Evolutionary conservation across 2,329 filamentous ascomycete genomes (phyloP).

Genomic region (Hymenoscyphus fructigenus): DNA sequence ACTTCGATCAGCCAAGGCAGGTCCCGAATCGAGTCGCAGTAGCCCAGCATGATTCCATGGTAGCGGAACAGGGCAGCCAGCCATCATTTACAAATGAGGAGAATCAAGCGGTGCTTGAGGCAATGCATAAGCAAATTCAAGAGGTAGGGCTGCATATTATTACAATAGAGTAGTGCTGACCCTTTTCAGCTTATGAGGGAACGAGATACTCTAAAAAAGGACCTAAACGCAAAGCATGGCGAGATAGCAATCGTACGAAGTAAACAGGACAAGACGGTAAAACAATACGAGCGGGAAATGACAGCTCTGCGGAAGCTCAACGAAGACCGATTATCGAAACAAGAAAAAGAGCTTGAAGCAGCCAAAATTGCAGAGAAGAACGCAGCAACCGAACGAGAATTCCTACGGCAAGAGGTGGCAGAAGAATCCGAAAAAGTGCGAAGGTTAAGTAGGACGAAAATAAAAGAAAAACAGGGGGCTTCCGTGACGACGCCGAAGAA

Average conservation of each 20-base stretch:
- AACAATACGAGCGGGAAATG: constrained; percentile 63
- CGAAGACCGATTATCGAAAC: constrained; percentile 61
- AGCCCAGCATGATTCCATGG: constrained; percentile 21
- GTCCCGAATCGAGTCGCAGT: constrained; percentile 8
- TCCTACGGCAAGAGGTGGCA: constrained; percentile 68
- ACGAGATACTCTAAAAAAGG: constrained; percentile 53
- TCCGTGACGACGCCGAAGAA: constrained; percentile 57
- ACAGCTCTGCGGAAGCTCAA: constrained; percentile 60
- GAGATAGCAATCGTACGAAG: constrained; percentile 74
- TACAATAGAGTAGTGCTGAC: background rate
- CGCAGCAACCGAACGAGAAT: constrained; percentile 68
- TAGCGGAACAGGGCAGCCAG: constrained; percentile 21
- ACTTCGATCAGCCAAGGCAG: constrained; percentile 16
- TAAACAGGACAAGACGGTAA: constrained; percentile 61
- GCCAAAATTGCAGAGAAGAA: constrained; percentile 64
- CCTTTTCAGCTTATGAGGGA: constrained; percentile 45
- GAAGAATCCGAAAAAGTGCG: constrained; percentile 51
- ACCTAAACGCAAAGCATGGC: constrained; percentile 63
- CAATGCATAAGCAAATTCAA: constrained; percentile 29
- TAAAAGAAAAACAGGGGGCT: constrained; percentile 41
- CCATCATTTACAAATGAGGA: constrained; percentile 14
- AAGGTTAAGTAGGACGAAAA: constrained; percentile 44
- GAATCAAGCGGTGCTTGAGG: constrained; percentile 16
- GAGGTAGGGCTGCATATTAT: constrained; percentile 23
- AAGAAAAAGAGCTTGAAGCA: constrained; percentile 63